These are phyloP conservation scores for Stephania japonica DNA, from an alignment of 164 flowering plant genomes.

Conservation along the genomic window DNA sequence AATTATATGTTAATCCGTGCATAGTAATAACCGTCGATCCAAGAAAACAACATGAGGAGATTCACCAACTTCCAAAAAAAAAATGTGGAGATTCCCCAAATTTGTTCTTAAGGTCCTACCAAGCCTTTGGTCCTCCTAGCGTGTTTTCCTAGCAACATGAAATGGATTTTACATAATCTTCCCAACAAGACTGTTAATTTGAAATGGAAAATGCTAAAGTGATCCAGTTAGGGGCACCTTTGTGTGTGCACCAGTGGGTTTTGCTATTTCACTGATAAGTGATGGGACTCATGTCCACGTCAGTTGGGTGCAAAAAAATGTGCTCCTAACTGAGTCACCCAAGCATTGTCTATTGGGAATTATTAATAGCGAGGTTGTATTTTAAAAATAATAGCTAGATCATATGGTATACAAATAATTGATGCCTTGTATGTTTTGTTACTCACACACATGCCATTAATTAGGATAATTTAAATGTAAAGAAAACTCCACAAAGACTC, in stretches of 20 bases:
- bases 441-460: neutral
- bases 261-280: too few relatives aligned
- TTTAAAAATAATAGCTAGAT: neutral
- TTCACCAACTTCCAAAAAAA: neutral
- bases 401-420: neutral
- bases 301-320: too few relatives aligned
- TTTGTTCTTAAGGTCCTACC: too few relatives aligned
- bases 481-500: neutral
- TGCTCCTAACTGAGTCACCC: too few relatives aligned
- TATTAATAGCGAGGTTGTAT: neutral
- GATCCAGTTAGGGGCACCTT: too few relatives aligned
- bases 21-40: neutral
- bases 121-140: neutral
- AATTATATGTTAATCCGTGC: neutral
- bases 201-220: too few relatives aligned
- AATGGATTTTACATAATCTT: neutral
- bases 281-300: too few relatives aligned
- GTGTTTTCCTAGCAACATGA: neutral
- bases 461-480: neutral
- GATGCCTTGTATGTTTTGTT: neutral
- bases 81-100: neutral
- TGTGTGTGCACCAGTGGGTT: too few relatives aligned
- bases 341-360: neutral
- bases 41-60: neutral
- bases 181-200: neutral